Conservation (phyloP, 495 filamentous ascomycete species). For the Chaetomium tenue region DNA sequence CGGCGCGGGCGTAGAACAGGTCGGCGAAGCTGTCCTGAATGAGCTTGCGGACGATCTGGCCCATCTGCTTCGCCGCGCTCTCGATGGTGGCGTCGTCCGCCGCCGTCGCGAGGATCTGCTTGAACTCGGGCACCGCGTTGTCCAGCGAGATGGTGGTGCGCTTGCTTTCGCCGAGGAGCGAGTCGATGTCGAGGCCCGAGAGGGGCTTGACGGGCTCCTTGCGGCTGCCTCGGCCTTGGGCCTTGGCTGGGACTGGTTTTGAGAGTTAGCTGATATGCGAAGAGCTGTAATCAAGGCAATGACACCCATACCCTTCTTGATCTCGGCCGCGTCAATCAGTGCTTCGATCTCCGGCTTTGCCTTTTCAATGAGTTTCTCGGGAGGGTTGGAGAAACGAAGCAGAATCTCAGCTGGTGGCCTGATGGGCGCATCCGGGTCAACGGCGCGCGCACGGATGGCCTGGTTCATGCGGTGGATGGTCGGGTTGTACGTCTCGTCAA, state of each 20-base stretch:
- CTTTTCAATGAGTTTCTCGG: conserved; percentile 60
- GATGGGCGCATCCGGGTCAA: conserved; percentile 67
- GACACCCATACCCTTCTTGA: conserved; percentile 74
- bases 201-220: conserved; percentile 76
- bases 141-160: conserved; percentile 63
- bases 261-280: conserved; percentile 30
- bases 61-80: conserved; percentile 73
- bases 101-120: conserved; percentile 66
- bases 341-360: conserved; percentile 57
- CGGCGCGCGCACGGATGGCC: conserved; percentile 76
- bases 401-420: conserved; percentile 66
- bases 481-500: conserved; percentile 90
- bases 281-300: background rate
- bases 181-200: conserved; percentile 84
- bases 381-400: conserved; percentile 71
- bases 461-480: conserved; percentile 85
- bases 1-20: conserved; percentile 66
- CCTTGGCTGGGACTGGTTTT: conserved; percentile 75
- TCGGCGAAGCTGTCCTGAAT: conserved; percentile 74
- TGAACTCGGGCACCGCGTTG: conserved; percentile 92
- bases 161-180: conserved; percentile 60
- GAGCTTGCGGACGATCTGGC: conserved; percentile 62
- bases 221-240: conserved; percentile 66
- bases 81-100: conserved; percentile 61
- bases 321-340: conserved; percentile 66